phyloP scores from a whole-genome alignment of 2,329 filamentous ascomycete species.

The Corynespora cassiicola region DNA sequence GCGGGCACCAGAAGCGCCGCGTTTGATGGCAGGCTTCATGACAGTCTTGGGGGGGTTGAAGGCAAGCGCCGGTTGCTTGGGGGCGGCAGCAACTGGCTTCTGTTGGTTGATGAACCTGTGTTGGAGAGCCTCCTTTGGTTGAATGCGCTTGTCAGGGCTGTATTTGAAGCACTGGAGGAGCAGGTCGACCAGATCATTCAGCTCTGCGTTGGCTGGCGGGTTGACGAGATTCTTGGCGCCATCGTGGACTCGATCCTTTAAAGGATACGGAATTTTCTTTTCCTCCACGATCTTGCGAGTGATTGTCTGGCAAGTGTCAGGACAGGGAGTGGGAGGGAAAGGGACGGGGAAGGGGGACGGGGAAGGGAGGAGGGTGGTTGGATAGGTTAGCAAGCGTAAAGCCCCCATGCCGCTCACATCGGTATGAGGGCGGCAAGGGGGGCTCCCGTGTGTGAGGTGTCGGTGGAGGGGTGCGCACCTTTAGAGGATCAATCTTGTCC shows the following conservation, averaged over 20 bases:
- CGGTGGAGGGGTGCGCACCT: no score
- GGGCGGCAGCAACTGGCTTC: no score
- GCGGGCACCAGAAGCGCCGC: no score
- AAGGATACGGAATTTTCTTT: constrained; percentile 68
- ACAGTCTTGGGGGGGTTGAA: no score
- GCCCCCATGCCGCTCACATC: no score
- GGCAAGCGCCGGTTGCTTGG: no score
- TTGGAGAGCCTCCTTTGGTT: constrained; percentile 81
- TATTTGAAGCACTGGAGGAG: constrained; percentile 86
- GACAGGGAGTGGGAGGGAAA: not conserved
- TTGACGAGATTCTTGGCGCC: constrained; percentile 74
- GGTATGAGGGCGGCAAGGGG: no score
- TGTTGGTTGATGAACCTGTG: constrained; percentile 79
- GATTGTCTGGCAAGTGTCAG: no score
- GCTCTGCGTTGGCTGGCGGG: constrained; percentile 70
- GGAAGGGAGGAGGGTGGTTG: not conserved
- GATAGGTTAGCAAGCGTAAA: constrained; percentile 14
- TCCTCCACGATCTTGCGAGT: constrained; percentile 70
- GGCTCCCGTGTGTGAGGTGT: no score
- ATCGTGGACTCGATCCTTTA: constrained; percentile 78
- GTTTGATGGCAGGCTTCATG: no score
- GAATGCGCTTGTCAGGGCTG: constrained; percentile 92
- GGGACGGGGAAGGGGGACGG: not conserved
- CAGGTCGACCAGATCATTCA: constrained; percentile 84
- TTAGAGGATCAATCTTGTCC: no score